These are phyloP conservation scores for Calocera cornea DNA, from an alignment of 768 basidiomycete species.

Conservation along the genomic window DNA sequence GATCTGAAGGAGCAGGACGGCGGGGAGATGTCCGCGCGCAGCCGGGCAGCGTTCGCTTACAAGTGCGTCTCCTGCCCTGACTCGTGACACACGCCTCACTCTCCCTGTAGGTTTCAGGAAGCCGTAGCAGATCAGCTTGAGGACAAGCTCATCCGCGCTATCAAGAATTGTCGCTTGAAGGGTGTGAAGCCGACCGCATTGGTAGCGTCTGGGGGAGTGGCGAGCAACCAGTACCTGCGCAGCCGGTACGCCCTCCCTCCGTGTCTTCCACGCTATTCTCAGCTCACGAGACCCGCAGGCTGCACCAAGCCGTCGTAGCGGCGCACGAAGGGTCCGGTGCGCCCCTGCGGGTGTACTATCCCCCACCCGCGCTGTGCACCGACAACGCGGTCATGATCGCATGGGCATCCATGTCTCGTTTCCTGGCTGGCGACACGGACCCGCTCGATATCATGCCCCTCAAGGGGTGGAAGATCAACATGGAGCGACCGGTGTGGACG, in stretches of 20 bases:
- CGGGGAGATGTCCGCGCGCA: conserved; percentile 6
- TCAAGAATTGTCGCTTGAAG: conserved; percentile 32
- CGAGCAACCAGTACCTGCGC: conserved; percentile 65
- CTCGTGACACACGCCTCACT: not conserved
- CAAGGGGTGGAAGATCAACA: not conserved
- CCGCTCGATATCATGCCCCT: conserved; percentile 14
- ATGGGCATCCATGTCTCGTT: conserved; percentile 77
- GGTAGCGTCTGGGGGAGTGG: conserved; percentile 87
- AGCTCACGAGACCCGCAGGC: conserved; percentile 8
- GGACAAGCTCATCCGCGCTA: conserved; percentile 50
- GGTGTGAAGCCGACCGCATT: conserved; percentile 41
- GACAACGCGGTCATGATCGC: conserved; percentile 97
- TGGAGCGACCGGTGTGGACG: not conserved
- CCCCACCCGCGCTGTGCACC: conserved; percentile 70
- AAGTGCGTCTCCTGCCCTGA: not conserved
- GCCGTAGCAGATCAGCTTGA: conserved; percentile 60
- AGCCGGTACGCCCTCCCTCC: conserved; percentile 39
- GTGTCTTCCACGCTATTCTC: not conserved
- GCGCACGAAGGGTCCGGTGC: not conserved
- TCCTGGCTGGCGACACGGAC: conserved; percentile 47
- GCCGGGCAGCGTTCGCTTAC: conserved; percentile 32
- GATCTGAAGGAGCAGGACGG: conserved; percentile 29
- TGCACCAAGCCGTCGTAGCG: conserved; percentile 14
- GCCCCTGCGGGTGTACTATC: conserved; percentile 44
- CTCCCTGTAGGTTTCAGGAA: conserved; percentile 50